Conservation (phyloP, 1,284 basidiomycete species). For the Salmacisia buchloeana region DNA sequence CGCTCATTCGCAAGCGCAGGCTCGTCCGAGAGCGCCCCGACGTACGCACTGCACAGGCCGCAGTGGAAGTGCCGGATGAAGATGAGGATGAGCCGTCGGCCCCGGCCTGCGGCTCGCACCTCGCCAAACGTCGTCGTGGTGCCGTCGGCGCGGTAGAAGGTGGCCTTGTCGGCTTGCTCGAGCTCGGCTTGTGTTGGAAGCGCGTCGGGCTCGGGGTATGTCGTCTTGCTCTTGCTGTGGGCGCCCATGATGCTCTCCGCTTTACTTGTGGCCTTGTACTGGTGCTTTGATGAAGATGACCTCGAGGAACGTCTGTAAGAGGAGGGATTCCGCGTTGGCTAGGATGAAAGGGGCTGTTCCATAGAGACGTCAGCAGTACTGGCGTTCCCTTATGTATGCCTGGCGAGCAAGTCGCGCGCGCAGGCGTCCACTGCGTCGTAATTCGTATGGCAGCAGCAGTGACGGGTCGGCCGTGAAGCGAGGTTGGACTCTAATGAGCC, state of each 20-base stretch:
- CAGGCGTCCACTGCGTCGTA: no score
- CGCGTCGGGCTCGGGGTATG: not conserved
- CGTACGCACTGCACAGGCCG: conserved; percentile 10
- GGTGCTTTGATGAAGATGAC: no score
- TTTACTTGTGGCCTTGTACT: not conserved
- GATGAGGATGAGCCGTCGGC: not conserved
- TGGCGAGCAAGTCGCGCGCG: no score
- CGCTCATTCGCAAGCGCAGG: conserved; percentile 2
- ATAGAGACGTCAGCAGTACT: no score
- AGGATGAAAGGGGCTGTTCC: no score
- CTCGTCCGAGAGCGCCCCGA: not conserved
- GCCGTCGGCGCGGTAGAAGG: conserved; percentile 1
- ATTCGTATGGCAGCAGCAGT: no score
- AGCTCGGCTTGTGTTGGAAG: not conserved
- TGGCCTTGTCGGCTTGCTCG: not conserved
- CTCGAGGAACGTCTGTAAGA: no score
- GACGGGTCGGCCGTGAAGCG: no score
- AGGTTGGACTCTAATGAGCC: no score
- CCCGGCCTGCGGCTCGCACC: not conserved
- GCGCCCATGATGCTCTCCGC: not conserved
- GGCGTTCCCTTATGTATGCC: no score
- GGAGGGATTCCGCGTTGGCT: no score
- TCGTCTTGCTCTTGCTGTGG: not conserved
- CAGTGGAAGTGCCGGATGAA: conserved; percentile 14
- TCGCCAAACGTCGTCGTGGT: not conserved